A percentile compares a stretch with the other conserved stretches of the same genome.
Evolutionary conservation across 228 moss, liverwort and hornwort species (phyloP).

Genomic region (Sphagnum magellanicum): DNA sequence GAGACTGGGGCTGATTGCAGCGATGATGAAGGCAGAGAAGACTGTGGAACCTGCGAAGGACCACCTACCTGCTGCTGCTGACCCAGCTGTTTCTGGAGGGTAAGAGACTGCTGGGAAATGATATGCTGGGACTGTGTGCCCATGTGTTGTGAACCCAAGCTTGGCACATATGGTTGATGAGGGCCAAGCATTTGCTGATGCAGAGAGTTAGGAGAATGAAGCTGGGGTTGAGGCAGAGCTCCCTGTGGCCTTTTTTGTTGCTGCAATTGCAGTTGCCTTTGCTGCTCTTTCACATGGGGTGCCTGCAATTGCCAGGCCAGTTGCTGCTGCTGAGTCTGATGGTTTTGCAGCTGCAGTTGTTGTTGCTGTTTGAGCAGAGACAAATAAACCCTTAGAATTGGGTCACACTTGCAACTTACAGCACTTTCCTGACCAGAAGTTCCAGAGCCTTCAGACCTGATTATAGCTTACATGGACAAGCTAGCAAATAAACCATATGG

Average conservation of each 20-base stretch:
- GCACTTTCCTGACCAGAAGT: too few species aligned
- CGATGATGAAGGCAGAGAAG: conserved; percentile 35
- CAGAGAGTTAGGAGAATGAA: conserved; percentile 30
- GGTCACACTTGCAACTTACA: too few species aligned
- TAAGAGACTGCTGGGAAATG: conserved; percentile 34
- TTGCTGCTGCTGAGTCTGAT: conserved; percentile 25
- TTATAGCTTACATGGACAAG: too few species aligned
- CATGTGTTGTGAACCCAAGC: conserved; percentile 17
- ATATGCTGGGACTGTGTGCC: conserved; percentile 48
- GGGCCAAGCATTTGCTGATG: conserved; percentile 43
- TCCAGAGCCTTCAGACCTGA: too few species aligned
- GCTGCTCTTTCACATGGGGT: conserved; percentile 46
- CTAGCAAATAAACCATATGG: too few species aligned
- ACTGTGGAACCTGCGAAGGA: conserved; percentile 37
- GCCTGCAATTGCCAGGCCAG: conserved; percentile 36
- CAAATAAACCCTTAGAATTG: too few species aligned
- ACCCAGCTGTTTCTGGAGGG: conserved; percentile 37
- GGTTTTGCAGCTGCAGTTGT: conserved; percentile 38
- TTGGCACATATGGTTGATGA: conserved; percentile 33
- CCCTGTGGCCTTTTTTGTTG: conserved; percentile 64
- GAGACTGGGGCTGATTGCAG: conserved; percentile 49
- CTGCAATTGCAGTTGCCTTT: conserved; percentile 41
- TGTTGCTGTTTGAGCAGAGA: conserved; percentile 13
- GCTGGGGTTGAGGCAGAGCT: conserved; percentile 31
- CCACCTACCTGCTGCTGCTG: conserved; percentile 23